Conservation (phyloP, 495 filamentous ascomycete species). For the Talaromyces stipitatus region DNA sequence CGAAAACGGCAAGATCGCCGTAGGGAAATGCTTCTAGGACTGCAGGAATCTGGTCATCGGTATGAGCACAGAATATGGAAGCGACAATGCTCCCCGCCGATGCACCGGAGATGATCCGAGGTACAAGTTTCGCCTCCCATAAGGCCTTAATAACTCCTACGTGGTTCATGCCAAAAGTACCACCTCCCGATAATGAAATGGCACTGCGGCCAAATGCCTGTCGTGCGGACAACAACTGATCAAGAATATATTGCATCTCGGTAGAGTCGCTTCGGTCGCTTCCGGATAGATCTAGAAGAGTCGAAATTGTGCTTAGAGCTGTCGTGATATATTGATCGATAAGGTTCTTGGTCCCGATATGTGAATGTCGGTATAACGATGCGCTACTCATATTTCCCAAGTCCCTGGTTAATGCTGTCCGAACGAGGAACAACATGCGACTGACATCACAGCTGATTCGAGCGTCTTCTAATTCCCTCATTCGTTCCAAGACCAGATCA, state of each 20-base stretch:
- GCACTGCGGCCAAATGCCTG: constrained; percentile 88
- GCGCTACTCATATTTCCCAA: constrained; percentile 81
- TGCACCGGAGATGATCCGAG: constrained; percentile 87
- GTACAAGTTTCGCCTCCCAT: constrained; percentile 66
- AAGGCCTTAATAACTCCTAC: constrained; percentile 89
- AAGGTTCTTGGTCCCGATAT: constrained; percentile 77
- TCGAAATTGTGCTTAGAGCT: constrained; percentile 60
- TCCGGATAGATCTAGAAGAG: constrained; percentile 57
- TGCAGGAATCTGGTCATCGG: constrained; percentile 74
- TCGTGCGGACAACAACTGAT: constrained; percentile 66
- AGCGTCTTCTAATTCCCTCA: constrained; percentile 69
- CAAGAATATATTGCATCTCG: constrained; percentile 60
- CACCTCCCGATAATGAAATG: constrained; percentile 79
- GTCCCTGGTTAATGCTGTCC: constrained; percentile 73
- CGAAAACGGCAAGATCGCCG: constrained; percentile 80
- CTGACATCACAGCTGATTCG: constrained; percentile 64
- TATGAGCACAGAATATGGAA: constrained; percentile 74
- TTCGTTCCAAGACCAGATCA: constrained; percentile 54
- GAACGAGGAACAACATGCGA: constrained; percentile 70
- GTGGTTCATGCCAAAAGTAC: constrained; percentile 93
- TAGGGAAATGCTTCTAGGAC: constrained; percentile 67
- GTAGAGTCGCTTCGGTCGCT: constrained; percentile 45
- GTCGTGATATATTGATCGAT: constrained; percentile 84
- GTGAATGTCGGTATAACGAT: constrained; percentile 74
- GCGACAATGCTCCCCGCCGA: constrained; percentile 94